Conservation (phyloP, 148 eudicot species). For the Suaeda aralocaspica region DNA sequence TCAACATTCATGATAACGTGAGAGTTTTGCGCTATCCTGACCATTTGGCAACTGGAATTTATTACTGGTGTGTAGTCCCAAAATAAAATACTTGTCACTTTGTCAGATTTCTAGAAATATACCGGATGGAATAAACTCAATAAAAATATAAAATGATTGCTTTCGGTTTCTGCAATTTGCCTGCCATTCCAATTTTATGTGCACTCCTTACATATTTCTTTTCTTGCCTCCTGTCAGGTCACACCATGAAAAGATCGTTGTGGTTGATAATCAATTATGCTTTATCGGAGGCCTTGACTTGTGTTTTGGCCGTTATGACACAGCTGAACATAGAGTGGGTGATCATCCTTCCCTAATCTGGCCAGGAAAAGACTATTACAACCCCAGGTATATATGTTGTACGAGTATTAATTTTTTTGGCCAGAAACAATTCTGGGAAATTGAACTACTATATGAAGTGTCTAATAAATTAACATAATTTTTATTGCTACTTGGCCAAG, state of each 20-base stretch:
- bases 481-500: not conserved
- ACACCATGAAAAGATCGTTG: conserved; percentile 95
- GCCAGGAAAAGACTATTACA: conserved; percentile 98
- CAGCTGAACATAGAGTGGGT: conserved; percentile 75
- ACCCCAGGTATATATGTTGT: conserved; percentile 73
- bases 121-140: not conserved
- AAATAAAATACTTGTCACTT: not conserved
- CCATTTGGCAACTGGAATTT: conserved; percentile 84
- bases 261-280: conserved; percentile 85
- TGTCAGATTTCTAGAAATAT: not conserved
- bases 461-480: not conserved
- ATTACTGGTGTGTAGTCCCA: conserved; percentile 56
- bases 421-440: not conserved
- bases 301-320: conserved; percentile 96
- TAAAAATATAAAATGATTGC: not conserved
- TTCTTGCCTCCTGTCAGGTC: conserved; percentile 57
- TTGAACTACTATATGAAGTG: not conserved
- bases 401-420: not conserved
- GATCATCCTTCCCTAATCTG: conserved; percentile 60
- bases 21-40: conserved; percentile 92
- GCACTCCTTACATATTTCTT: not conserved
- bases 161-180: not conserved
- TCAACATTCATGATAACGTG: conserved; percentile 86
- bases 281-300: conserved; percentile 95
- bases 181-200: not conserved